Evolutionary conservation across 169 alveolate species (phyloP).

Genomic region (Cyclospora cayetanensis): DNA sequence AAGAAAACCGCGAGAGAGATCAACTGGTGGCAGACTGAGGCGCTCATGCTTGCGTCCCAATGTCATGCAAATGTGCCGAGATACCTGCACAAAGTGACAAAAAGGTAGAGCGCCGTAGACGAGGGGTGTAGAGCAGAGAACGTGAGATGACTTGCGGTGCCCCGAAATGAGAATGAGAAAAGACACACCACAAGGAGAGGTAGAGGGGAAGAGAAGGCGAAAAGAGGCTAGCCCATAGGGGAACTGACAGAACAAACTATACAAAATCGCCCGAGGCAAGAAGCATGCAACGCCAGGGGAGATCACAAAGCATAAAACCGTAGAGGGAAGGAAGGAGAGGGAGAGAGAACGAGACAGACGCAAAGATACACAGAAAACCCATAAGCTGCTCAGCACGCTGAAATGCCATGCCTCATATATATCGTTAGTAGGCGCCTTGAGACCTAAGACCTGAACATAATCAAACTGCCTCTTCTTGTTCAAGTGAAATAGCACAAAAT

Average conservation of each 20-base stretch:
- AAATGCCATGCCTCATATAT: constrained; percentile 63
- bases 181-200: too few relatives aligned
- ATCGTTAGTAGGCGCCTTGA: constrained; percentile 84
- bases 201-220: background rate
- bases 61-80: background rate
- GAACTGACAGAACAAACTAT: background rate
- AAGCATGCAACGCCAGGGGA: background rate
- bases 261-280: background rate
- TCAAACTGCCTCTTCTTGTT: constrained; percentile 77
- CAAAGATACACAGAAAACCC: background rate
- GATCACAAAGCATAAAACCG: background rate
- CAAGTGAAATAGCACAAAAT: constrained; percentile 79
- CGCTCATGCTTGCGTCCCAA: background rate
- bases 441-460: constrained; percentile 79
- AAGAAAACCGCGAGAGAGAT: constrained; percentile 25
- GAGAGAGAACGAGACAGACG: too few relatives aligned
- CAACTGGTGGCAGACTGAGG: constrained; percentile 17
- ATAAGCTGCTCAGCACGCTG: background rate
- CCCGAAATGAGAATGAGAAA: too few relatives aligned
- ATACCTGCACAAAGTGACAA: background rate
- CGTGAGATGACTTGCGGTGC: too few relatives aligned
- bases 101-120: background rate
- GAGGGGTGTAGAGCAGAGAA: background rate
- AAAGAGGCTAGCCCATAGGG: background rate
- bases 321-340: background rate